These are phyloP conservation scores for Podaxis sp. DNA, from an alignment of 768 basidiomycete species.

Conservation along the genomic window DNA sequence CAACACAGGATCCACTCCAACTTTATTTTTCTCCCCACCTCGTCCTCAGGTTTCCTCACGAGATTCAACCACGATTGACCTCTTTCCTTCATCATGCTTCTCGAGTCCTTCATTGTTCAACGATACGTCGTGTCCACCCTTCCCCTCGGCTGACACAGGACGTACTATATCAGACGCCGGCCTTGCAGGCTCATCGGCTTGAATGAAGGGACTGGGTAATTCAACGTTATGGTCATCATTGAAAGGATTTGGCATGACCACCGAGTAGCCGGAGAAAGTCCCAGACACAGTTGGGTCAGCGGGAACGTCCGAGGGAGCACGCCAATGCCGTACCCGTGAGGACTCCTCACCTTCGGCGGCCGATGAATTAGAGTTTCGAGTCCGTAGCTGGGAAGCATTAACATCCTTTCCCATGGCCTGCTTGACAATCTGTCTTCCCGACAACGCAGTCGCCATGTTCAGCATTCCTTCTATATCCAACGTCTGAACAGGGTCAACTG, in stretches of 20 bases:
- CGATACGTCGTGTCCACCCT: neutral
- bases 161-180: neutral
- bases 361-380: neutral
- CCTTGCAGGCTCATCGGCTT: conserved; percentile 5
- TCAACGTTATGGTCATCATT: conserved; percentile 1
- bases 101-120: neutral
- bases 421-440: conserved; percentile 25
- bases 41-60: neutral
- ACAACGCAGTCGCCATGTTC: conserved; percentile 46
- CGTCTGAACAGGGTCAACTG: conserved; percentile 28
- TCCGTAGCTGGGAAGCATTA: neutral
- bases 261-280: conserved; percentile 26
- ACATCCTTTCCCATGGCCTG: conserved; percentile 9
- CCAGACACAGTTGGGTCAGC: conserved; percentile 24
- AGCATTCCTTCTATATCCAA: conserved; percentile 54
- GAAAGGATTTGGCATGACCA: conserved; percentile 19
- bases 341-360: neutral
- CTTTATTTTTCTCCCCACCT: neutral
- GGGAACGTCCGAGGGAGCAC: conserved; percentile 31
- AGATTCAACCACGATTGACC: neutral
- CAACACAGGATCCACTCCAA: neutral
- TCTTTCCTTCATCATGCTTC: neutral
- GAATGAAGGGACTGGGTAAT: conserved; percentile 5
- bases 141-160: neutral
- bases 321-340: conserved; percentile 18